Evolutionary conservation across 2,329 filamentous ascomycete species (phyloP).

Genomic region (Fusarium metavorans): DNA sequence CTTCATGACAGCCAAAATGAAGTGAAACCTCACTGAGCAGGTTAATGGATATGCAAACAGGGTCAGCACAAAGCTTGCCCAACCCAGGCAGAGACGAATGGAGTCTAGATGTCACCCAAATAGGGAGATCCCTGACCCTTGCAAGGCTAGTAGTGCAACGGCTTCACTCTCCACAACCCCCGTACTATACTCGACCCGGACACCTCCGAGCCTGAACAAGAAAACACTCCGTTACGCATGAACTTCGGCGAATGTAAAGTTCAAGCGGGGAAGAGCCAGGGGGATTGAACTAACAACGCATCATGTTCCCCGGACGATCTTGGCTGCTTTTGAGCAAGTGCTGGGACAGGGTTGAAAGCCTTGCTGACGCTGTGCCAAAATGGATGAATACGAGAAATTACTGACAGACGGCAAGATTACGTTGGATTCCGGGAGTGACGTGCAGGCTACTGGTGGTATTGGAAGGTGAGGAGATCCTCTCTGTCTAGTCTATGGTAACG

Average conservation of each 20-base stretch:
- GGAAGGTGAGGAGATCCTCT: neutral
- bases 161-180: neutral
- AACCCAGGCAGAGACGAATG: neutral
- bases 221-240: neutral
- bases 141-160: neutral
- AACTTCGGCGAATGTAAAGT: neutral
- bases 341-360: neutral
- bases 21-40: neutral
- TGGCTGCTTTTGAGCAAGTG: neutral
- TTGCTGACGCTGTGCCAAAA: neutral
- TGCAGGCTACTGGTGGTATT: neutral
- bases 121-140: neutral
- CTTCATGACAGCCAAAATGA: neutral
- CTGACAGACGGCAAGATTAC: neutral
- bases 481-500: neutral
- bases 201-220: neutral
- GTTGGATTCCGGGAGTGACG: neutral
- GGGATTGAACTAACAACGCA: neutral
- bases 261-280: neutral
- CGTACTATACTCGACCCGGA: neutral
- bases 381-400: neutral
- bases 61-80: neutral
- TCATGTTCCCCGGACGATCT: constrained; percentile 2
- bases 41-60: neutral
- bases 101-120: neutral